phyloP scores from a whole-genome alignment of 805 yeast genomes.

The Candida ficus region DNA sequence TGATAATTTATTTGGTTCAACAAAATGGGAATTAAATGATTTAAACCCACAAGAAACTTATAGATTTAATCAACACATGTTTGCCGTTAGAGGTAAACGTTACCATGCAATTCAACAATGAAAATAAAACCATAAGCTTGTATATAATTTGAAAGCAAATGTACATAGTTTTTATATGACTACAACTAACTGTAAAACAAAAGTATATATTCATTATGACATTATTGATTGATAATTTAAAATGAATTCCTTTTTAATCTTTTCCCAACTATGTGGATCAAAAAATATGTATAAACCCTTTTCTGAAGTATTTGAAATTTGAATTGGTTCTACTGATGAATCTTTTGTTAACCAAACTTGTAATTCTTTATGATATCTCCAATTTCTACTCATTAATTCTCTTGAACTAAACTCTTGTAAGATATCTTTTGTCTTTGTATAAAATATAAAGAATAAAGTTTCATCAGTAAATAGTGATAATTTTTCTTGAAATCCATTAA shows the following conservation, averaged over 20 bases:
- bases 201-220: constrained; percentile 22
- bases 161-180: constrained; percentile 2
- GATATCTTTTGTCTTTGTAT: constrained; percentile 88
- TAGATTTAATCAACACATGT: constrained; percentile 84
- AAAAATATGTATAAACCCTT: constrained; percentile 91
- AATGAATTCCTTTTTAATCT: constrained; percentile 69
- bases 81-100: constrained; percentile 94
- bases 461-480: constrained; percentile 75
- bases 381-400: constrained; percentile 85
- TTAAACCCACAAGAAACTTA: constrained; percentile 88
- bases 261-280: constrained; percentile 95
- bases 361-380: constrained; percentile 95
- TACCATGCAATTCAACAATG: constrained; percentile 68
- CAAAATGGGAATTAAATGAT: constrained; percentile 94
- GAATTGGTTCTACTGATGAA: constrained; percentile 80
- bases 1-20: constrained; percentile 71
- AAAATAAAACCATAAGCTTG: constrained; percentile 41
- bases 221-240: constrained; percentile 59
- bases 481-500: constrained; percentile 32
- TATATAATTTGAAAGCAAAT: constrained; percentile 14
- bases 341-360: constrained; percentile 97
- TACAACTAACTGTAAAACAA: not conserved
- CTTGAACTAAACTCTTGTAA: constrained; percentile 92
- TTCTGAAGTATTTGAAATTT: constrained; percentile 79
- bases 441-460: constrained; percentile 88